Evolutionary conservation across 352 stramenopile species (phyloP).

Genomic region (Phytophthora sojae): DNA sequence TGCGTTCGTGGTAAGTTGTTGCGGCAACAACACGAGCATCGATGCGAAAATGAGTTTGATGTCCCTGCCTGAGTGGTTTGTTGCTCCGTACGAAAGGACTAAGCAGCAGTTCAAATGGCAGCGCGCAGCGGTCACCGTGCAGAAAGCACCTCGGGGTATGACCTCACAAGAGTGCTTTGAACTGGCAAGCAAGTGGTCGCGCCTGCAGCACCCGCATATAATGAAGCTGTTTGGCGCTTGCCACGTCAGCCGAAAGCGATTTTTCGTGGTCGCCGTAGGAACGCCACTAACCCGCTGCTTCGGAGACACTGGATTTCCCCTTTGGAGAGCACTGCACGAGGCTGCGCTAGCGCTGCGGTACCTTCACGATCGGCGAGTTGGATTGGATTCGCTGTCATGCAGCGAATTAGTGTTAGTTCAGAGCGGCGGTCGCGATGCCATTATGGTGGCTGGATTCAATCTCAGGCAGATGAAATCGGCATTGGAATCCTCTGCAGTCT

Average conservation of each 20-base stretch:
- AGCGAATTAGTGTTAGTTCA: conserved; percentile 42
- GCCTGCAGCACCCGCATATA: conserved; percentile 35
- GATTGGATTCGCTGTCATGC: conserved; percentile 35
- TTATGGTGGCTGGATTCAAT: conserved; percentile 37
- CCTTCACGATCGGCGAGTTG: conserved; percentile 34
- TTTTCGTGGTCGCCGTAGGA: conserved; percentile 41
- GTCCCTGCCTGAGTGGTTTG: conserved; percentile 43
- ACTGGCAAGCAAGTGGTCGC: conserved; percentile 36
- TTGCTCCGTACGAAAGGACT: conserved; percentile 35
- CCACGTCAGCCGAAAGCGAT: conserved; percentile 33
- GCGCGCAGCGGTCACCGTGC: conserved; percentile 30
- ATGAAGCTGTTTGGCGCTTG: conserved; percentile 43
- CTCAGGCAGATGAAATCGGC: conserved; percentile 30
- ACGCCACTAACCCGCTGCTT: conserved; percentile 35
- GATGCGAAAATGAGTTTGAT: conserved; percentile 27
- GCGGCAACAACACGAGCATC: conserved; percentile 18
- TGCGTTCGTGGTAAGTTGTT: conserved; percentile 29
- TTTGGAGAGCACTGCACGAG: conserved; percentile 43
- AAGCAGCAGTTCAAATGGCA: conserved; percentile 42
- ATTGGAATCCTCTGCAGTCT: conserved; percentile 9
- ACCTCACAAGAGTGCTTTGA: conserved; percentile 22
- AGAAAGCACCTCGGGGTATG: conserved; percentile 23
- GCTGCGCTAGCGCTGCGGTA: conserved; percentile 36
- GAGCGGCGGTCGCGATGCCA: conserved; percentile 18
- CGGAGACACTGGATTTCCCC: conserved; percentile 30